Base-by-base conservation (phyloP, 345 rosid genomes). In the Kandelia obovata region DNA sequence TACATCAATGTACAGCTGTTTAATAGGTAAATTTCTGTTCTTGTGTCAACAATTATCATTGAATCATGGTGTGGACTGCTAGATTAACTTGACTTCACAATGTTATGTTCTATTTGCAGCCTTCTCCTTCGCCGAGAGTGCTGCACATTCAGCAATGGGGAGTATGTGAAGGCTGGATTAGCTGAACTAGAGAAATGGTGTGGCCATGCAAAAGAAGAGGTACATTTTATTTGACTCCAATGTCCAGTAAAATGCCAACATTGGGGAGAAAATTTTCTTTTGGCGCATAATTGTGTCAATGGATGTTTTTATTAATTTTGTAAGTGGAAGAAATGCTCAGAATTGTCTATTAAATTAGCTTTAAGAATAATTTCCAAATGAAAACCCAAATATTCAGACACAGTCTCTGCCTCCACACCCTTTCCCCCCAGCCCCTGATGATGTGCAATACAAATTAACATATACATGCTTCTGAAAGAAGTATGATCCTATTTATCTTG, bases 161-260 rank as follows among this genome's bases (percentile, higher is more conserved):
- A 77, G 59, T 73, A 63, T 43, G 77, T 77, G 62, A 77, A 77
- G 64, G 32, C 74, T 23, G 80, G 80, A 28, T 58, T 77, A 20
- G 80, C 53, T 6, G 70, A 68, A 55, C 55, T 77, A 59, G 80
- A 77, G 47, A 37, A 57, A 7, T 77, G 80, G 80, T 77, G 80
- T 55, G 61, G 67, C 69, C 69, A 64, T 34, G 77, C 66, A 30
- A 71, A 52, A 21, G 67, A 72, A 43, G 77, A 77, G 80, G 80
- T 77, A 71, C 56, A 7, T 64, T 34, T 35, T 32, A 34, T 57
- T 32, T 66, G 53, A 58, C 52, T 58, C 27, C 23, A 25, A 21
- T 30, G 28, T 43, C 49, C 49, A 43, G 19, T 43, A 43, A 61
- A 61, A 35, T 53, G 53, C 5, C 49, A 43, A 11, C 15, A 11